These are phyloP conservation scores for Gossypium turneri DNA, from an alignment of 345 rosid species.

Conservation along the genomic window DNA sequence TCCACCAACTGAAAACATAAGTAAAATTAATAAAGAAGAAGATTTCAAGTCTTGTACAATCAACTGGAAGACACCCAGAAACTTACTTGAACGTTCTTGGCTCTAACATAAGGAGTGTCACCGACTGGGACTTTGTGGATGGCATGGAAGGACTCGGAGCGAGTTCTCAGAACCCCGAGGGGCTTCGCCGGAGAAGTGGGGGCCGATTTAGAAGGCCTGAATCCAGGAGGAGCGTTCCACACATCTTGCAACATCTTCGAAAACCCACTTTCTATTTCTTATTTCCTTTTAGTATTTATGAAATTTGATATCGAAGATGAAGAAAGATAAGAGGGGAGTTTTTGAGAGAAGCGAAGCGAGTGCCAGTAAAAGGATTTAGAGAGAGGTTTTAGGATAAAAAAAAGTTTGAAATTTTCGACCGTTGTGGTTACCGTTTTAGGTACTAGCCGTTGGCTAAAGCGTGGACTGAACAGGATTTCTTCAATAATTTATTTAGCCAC, in stretches of 20 bases:
- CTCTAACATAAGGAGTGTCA: constrained; percentile 85
- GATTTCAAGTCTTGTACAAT: background rate
- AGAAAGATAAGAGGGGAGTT: constrained; percentile 14
- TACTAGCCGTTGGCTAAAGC: constrained; percentile 62
- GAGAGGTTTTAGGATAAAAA: constrained; percentile 21
- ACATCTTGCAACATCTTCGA: constrained; percentile 72
- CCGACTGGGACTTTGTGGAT: constrained; percentile 90
- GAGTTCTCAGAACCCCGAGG: constrained; percentile 59
- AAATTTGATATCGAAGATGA: background rate
- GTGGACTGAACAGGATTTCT: background rate
- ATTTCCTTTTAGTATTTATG: background rate
- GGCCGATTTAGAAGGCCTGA: constrained; percentile 86
- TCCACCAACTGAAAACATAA: constrained; percentile 64
- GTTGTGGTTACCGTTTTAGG: constrained; percentile 52
- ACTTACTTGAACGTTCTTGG: constrained; percentile 83
- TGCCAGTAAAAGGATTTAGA: constrained; percentile 22
- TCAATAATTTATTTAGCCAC: background rate
- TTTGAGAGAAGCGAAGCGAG: constrained; percentile 7
- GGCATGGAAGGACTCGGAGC: constrained; percentile 82
- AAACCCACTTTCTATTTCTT: background rate
- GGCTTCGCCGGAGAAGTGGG: constrained; percentile 95
- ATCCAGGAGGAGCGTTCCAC: constrained; percentile 81
- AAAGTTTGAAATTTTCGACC: constrained; percentile 44
- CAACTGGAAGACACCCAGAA: background rate
- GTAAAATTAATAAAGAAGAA: background rate